phyloP scores from a whole-genome alignment of 2,329 filamentous ascomycete genomes.

The Fusarium buxicola region DNA sequence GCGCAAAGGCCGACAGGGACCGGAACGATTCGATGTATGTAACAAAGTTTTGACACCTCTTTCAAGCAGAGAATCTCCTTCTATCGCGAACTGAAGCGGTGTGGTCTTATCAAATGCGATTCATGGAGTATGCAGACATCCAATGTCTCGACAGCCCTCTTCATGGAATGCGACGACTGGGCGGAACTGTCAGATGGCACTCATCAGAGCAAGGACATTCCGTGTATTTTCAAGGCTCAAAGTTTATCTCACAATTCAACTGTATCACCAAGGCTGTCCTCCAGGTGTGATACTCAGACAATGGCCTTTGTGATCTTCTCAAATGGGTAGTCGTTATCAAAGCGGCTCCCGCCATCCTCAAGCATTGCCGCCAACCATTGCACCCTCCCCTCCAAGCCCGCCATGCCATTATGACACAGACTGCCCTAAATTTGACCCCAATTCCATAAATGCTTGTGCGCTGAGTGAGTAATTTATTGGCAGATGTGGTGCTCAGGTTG shows the following conservation, averaged over 20 bases:
- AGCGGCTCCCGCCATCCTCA: background rate
- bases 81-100: background rate
- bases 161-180: too few species aligned
- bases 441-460: background rate
- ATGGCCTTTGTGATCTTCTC: background rate
- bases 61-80: background rate
- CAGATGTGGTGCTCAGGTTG: background rate
- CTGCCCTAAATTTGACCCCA: background rate
- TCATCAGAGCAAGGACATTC: too few species aligned
- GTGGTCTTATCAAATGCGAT: background rate
- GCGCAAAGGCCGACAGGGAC: background rate
- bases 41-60: background rate
- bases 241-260: background rate
- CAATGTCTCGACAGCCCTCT: too few species aligned
- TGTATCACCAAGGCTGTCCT: background rate
- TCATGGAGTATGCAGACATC: too few species aligned
- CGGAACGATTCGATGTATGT: slow-evolving; percentile 10
- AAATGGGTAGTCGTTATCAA: background rate
- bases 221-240: background rate
- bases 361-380: background rate
- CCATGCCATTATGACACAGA: background rate
- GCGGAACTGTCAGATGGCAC: too few species aligned
- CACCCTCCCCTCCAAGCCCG: background rate
- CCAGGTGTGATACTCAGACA: background rate
- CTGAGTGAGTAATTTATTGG: background rate